Conservation (phyloP, 202 grass and related monocot genomes). For the Schoenoplectus triqueter region DNA sequence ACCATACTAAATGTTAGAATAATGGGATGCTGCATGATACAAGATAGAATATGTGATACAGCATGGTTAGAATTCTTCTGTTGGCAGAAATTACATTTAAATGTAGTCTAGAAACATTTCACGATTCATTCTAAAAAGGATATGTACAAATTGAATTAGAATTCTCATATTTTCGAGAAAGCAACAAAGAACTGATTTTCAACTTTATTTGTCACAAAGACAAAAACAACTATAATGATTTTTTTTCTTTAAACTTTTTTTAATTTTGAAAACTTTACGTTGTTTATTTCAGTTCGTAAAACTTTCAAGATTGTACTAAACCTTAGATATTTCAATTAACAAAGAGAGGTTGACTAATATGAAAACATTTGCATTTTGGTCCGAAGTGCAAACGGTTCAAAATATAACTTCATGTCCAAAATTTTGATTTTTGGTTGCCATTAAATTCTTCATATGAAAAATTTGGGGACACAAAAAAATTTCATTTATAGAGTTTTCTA, state of each 20-base stretch:
- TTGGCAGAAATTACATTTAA: not conserved
- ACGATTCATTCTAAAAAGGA: not conserved
- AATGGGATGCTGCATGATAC: not conserved
- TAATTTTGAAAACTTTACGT: not conserved
- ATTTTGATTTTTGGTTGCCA: too few species aligned
- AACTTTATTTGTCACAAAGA: not conserved
- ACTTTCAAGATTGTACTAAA: not conserved
- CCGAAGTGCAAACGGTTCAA: too few species aligned
- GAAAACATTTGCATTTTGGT: too few species aligned
- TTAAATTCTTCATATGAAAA: too few species aligned
- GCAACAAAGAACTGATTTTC: not conserved
- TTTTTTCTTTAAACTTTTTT: not conserved
- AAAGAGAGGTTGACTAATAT: too few species aligned
- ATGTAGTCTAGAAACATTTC: not conserved
- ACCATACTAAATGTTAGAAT: not conserved
- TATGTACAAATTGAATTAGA: not conserved
- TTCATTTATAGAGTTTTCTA: too few species aligned
- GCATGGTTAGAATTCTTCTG: not conserved
- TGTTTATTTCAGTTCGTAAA: slow-evolving; percentile 16
- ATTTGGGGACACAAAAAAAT: too few species aligned
- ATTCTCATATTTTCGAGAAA: not conserved
- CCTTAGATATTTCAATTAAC: slow-evolving; percentile 17
- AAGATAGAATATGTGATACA: not conserved
- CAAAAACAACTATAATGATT: not conserved
- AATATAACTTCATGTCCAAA: too few species aligned